A percentile compares a stretch with the other conserved stretches of the same genome.
These are phyloP conservation scores for Colletotrichum acutatum DNA, from an alignment of 2,329 filamentous ascomycete species.

Conservation along the genomic window DNA sequence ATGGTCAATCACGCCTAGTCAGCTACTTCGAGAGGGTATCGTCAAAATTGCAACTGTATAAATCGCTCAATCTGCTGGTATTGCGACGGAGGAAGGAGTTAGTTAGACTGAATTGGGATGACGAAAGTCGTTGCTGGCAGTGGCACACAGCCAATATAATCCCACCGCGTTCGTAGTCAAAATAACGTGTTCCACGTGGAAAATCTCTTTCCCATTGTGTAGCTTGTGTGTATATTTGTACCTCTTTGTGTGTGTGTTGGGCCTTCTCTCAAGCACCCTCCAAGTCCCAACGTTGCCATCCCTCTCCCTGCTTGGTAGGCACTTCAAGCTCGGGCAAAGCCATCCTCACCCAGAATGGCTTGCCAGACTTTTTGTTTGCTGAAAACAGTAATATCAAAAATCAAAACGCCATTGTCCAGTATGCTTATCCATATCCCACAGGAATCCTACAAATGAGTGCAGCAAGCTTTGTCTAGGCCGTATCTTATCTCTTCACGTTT, in stretches of 20 bases:
- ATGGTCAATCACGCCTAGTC: too few relatives aligned
- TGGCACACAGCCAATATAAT: too few relatives aligned
- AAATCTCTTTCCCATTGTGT: conserved; percentile 8
- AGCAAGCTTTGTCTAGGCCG: not conserved
- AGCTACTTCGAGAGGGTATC: too few relatives aligned
- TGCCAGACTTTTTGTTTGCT: not conserved
- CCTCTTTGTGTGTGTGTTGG: not conserved
- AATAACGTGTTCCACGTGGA: not conserved
- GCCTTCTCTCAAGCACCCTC: not conserved
- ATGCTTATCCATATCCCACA: conserved; percentile 18
- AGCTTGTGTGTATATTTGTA: not conserved
- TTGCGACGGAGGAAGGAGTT: too few relatives aligned
- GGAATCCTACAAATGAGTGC: conserved; percentile 2
- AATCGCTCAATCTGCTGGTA: too few relatives aligned
- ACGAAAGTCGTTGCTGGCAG: too few relatives aligned
- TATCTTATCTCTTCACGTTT: not conserved
- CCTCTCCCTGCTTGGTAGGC: not conserved
- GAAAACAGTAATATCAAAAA: not conserved
- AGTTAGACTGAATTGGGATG: too few relatives aligned
- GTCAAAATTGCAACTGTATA: too few relatives aligned
- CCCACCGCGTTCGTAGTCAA: too few relatives aligned
- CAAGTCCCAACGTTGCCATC: not conserved
- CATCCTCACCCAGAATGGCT: not conserved
- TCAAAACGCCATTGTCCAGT: conserved; percentile 30
- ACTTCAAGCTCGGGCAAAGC: not conserved